Conservation (phyloP, 2,329 filamentous ascomycete species). For the Aspergillus pseudoglaucus region DNA sequence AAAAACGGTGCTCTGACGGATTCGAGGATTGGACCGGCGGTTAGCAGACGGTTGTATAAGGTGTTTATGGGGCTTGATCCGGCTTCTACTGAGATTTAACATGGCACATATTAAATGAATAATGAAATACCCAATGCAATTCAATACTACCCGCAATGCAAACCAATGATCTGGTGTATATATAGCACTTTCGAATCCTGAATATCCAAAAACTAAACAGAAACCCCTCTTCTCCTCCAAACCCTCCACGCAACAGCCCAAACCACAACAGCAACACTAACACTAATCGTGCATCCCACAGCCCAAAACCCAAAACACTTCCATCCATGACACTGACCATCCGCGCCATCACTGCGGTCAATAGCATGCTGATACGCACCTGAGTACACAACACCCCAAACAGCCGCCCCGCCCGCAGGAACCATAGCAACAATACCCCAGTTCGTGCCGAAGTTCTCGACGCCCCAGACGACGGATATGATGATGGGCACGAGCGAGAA, state of each 20-base stretch:
- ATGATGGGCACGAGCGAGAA: conserved; percentile 89
- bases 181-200: background rate
- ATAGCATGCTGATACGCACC: conserved; percentile 31
- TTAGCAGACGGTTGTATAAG: conserved; percentile 43
- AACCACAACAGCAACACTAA: conserved; percentile 67
- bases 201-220: conserved; percentile 43
- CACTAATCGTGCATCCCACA: conserved; percentile 62
- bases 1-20: conserved; percentile 41
- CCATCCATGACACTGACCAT: conserved; percentile 69
- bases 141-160: too few species aligned
- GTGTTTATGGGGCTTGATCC: conserved; percentile 45
- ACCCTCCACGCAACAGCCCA: conserved; percentile 80
- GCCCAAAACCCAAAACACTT: conserved; percentile 88
- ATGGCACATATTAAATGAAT: too few species aligned
- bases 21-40: conserved; percentile 41
- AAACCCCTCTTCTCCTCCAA: conserved; percentile 70
- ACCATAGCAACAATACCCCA: conserved; percentile 94
- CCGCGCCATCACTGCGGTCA: conserved; percentile 36
- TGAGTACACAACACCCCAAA: conserved; percentile 90
- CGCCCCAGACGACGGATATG: conserved; percentile 95
- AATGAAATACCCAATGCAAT: too few species aligned
- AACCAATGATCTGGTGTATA: background rate
- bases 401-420: conserved; percentile 76
- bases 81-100: conserved; percentile 37
- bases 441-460: conserved; percentile 97